Evolutionary conservation across 192 early-diverging fungal species (phyloP).

Genomic region (Physocladia obscura): DNA sequence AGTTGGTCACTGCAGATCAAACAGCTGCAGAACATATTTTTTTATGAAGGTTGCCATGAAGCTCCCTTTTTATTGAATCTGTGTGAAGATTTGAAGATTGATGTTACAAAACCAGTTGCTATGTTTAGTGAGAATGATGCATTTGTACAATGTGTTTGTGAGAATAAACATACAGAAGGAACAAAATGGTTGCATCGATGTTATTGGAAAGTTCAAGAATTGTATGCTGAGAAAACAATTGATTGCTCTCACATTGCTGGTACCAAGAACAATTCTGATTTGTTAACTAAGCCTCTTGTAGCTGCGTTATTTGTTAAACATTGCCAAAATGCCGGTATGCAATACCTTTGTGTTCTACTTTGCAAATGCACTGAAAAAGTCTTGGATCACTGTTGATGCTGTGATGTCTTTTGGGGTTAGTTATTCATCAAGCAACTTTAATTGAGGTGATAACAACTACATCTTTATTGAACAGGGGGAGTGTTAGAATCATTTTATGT

Average conservation of each 20-base stretch:
- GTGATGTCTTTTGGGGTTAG: background rate
- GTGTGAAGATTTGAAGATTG: background rate
- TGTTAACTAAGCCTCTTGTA: background rate
- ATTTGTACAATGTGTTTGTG: background rate
- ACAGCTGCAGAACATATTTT: background rate
- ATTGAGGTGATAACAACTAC: background rate
- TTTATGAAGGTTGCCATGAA: background rate
- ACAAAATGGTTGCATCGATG: conserved; percentile 1
- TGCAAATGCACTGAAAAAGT: background rate
- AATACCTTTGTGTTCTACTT: background rate
- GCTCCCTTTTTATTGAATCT: background rate
- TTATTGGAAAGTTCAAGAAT: background rate
- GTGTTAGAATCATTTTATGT: background rate
- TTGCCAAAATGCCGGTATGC: conserved; percentile 1
- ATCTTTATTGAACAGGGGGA: background rate
- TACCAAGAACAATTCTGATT: background rate
- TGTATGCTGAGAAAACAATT: background rate
- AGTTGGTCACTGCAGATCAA: background rate
- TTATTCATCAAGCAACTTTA: background rate
- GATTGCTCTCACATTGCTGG: background rate
- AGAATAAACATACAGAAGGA: background rate
- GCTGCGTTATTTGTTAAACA: background rate
- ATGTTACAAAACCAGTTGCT: background rate
- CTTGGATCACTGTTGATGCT: background rate
- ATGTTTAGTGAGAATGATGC: background rate